Conservation (phyloP, 2,329 filamentous ascomycete genomes). For the Talaromyces albobiverticillius region DNA sequence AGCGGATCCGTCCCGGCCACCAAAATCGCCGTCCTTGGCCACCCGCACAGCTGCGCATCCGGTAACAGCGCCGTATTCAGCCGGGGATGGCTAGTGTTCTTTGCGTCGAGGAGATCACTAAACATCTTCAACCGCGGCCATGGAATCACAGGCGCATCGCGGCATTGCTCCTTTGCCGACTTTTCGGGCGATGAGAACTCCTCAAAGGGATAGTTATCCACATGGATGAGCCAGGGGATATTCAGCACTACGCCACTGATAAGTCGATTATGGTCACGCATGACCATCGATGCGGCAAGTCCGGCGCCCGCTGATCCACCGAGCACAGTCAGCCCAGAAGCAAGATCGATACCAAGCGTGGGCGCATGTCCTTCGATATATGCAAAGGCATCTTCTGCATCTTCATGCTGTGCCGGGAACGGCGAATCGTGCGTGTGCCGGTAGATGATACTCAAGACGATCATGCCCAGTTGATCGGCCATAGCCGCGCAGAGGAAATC, state of each 20-base stretch:
- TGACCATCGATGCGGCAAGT: neutral
- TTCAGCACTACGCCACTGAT: neutral
- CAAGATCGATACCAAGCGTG: neutral
- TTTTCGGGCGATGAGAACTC: neutral
- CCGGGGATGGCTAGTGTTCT: neutral
- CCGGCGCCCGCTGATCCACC: neutral
- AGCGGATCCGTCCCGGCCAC: slow-evolving; percentile 7
- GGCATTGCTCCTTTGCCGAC: neutral
- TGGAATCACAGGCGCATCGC: slow-evolving; percentile 5
- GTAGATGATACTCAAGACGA: neutral
- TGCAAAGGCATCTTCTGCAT: neutral
- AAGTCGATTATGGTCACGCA: neutral
- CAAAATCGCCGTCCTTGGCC: neutral
- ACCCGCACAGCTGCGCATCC: neutral
- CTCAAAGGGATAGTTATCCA: neutral
- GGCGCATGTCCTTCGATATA: neutral
- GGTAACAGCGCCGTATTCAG: neutral
- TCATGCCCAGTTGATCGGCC: neutral
- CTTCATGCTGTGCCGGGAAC: neutral
- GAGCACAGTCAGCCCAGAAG: neutral
- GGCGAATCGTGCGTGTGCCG: neutral
- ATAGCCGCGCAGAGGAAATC: neutral
- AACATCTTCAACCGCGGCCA: slow-evolving; percentile 7
- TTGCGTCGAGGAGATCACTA: neutral
- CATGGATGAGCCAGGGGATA: slow-evolving; percentile 2